Base-by-base conservation (phyloP, 768 basidiomycete genomes). In the Boletus rex-veris region DNA sequence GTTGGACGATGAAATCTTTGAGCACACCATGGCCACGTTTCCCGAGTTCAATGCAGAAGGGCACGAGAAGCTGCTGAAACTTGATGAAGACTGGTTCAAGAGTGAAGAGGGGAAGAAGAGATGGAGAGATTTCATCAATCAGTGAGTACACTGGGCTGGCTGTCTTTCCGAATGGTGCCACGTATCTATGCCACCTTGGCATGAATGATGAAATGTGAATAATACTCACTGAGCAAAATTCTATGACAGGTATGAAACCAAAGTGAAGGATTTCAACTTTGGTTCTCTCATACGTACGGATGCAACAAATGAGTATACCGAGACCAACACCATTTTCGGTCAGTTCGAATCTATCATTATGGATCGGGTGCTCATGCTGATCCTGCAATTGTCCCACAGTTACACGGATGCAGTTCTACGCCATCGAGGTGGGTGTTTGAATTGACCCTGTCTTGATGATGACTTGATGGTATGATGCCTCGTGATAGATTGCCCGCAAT, bases 281-380 rank as follows among this genome's bases (percentile, higher is more conserved):
- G 97, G 97, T 18, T 98, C 92, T 2, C 76, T 99, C 60, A 88
- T 99, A 58, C 83, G 97, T 47, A 86, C 82, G 44, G 82, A 97
- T 64, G 80, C 87, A 36, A 76, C 74, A 45, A 77, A 82, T 52
- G 92, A 95, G 67, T 99, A 98, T 70, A 84, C 81, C 11, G 89
- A 98, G 76, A 80, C 77, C 31, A 99, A 98, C 74, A 90, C 93
- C 7, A 96, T 98, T 58, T 94, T 99, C 65, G 95, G 94, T 90
- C 18, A 80, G 67, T 26, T 48, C 52, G 16, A 19, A 15, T 16
- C n/a, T n/a, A n/a, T n/a, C 43, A 4, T 26, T 14, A 14, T 30
- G 38, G 9, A 43, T 46, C 14, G 28, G 7, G 35, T 16, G 45
- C 39, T 16, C 19, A 24, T 50, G 53, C 58, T 70, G 31, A 62